Evolutionary conservation across 2,329 filamentous ascomycete species (phyloP).

Genomic region (Aureobasidium zeae): DNA sequence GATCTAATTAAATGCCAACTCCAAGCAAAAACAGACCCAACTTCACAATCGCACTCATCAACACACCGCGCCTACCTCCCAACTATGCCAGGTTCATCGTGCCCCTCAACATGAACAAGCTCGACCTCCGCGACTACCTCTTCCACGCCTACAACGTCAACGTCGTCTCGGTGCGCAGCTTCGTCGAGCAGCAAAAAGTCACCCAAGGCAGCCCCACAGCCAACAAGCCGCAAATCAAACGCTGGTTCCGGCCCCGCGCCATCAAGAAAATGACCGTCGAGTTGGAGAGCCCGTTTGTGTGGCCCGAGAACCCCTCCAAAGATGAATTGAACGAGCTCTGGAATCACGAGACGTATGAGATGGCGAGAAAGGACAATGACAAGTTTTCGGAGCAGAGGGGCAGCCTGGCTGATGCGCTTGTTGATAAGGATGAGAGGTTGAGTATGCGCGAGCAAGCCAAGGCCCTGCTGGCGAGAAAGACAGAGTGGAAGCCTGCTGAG

Average conservation of each 20-base stretch:
- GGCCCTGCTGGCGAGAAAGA: slow-evolving; percentile 50
- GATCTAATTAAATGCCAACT: background rate
- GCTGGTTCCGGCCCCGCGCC: slow-evolving; percentile 58
- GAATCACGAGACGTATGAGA: slow-evolving; percentile 24
- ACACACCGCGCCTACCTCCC: slow-evolving; percentile 61
- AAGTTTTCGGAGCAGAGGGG: slow-evolving; percentile 29
- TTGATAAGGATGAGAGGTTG: slow-evolving; percentile 31
- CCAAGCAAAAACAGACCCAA: slow-evolving; percentile 52
- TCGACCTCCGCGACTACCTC: slow-evolving; percentile 93
- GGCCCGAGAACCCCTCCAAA: slow-evolving; percentile 62
- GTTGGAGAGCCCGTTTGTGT: slow-evolving; percentile 77
- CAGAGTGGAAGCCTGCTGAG: slow-evolving; percentile 45
- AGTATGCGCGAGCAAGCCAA: slow-evolving; percentile 52
- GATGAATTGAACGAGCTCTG: slow-evolving; percentile 44
- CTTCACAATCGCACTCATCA: slow-evolving; percentile 70
- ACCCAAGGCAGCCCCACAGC: slow-evolving; percentile 40
- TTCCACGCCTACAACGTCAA: slow-evolving; percentile 74
- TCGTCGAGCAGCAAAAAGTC: slow-evolving; percentile 60
- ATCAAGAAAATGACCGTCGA: slow-evolving; percentile 94
- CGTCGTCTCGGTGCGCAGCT: slow-evolving; percentile 65
- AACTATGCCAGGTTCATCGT: slow-evolving; percentile 85
- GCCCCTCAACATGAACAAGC: slow-evolving; percentile 86
- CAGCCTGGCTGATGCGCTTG: slow-evolving; percentile 29
- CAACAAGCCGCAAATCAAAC: slow-evolving; percentile 32
- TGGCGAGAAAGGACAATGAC: slow-evolving; percentile 31